phyloP scores from a whole-genome alignment of 805 yeast species.

The Debaryomyces prosopidis region DNA sequence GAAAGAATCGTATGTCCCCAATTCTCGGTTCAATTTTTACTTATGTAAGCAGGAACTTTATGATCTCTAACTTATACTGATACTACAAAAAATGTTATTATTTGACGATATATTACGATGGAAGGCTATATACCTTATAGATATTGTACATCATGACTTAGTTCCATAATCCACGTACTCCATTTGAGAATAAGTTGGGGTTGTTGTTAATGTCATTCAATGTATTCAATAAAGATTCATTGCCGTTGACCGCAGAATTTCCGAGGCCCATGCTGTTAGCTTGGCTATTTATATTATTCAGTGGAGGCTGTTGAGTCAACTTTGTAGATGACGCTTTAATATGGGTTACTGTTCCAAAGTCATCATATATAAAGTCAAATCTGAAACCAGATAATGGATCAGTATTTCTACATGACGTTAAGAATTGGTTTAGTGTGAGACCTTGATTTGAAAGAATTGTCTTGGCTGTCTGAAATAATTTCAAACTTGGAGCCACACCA shows the following conservation, averaged over 20 bases:
- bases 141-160: not conserved
- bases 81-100: not conserved
- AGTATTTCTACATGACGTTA: slow-evolving; percentile 25
- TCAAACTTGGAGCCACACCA: slow-evolving; percentile 35
- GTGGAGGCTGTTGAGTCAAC: not conserved
- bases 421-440: slow-evolving; percentile 32
- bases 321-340: slow-evolving; percentile 26
- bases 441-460: slow-evolving; percentile 25
- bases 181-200: slow-evolving; percentile 6
- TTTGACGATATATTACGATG: not conserved
- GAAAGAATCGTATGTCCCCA: not conserved
- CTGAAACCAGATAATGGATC: slow-evolving; percentile 23
- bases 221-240: slow-evolving; percentile 6
- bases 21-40: not conserved
- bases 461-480: slow-evolving; percentile 33
- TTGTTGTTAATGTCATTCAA: slow-evolving; percentile 3
- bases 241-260: not conserved
- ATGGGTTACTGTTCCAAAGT: slow-evolving; percentile 45
- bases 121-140: not conserved
- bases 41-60: not conserved
- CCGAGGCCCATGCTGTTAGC: not conserved
- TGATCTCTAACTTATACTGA: not conserved
- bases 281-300: not conserved
- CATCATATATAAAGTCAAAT: slow-evolving; percentile 48
- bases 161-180: slow-evolving; percentile 10